A percentile compares a stretch with the other conserved stretches of the same genome.
phyloP scores from a whole-genome alignment of 495 filamentous ascomycete species.

The Daldinia childiae region DNA sequence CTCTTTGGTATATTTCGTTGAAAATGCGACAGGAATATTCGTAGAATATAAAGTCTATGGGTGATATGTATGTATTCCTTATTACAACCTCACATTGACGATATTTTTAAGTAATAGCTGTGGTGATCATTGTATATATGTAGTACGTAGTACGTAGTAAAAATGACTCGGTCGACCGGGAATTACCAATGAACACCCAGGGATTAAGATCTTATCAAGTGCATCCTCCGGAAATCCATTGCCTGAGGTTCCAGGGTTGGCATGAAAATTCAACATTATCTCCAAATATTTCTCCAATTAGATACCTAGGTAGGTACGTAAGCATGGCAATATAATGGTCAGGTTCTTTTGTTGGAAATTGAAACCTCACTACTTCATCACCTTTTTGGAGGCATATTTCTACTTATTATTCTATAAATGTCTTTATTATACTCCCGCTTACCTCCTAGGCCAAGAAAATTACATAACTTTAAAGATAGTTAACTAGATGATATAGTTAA shows the following conservation, averaged over 20 bases:
- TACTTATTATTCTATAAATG: not conserved
- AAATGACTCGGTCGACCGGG: constrained; percentile 18
- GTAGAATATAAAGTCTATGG: not conserved
- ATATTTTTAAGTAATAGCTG: not conserved
- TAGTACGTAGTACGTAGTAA: not conserved
- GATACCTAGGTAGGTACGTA: not conserved
- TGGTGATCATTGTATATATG: not conserved
- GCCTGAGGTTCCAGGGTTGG: not conserved
- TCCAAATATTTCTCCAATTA: not conserved
- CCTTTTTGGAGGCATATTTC: not conserved
- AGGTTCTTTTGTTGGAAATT: not conserved
- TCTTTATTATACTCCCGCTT: not conserved
- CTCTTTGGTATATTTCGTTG: not conserved
- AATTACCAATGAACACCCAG: not conserved
- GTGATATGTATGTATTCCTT: not conserved
- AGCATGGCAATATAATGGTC: not conserved
- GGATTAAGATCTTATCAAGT: constrained; percentile 18
- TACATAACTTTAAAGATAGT: not conserved
- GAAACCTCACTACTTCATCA: not conserved
- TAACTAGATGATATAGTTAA: not conserved
- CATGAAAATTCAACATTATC: not conserved
- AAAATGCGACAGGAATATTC: not conserved
- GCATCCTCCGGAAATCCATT: not conserved
- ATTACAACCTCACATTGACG: not conserved
- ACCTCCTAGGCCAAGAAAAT: not conserved